phyloP scores from a whole-genome alignment of 129 eudicot genomes.

The sunflower (Helianthus annuus) region HanXRQr2.0-SUNRISE NC_035434.2:13212021-13212520 shows the following conservation, averaged over 20 bases:
- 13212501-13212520: too few species aligned
- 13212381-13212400: conserved; percentile 2
- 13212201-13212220: conserved; percentile 42
- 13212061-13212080: background rate
- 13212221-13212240: conserved; percentile 36
- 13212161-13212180: conserved; percentile 20
- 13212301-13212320: conserved; percentile 19
- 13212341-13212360: conserved; percentile 28
- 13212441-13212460: too few species aligned
- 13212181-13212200: conserved; percentile 25
- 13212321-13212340: conserved; percentile 34
- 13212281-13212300: conserved; percentile 21
- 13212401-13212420: conserved; percentile 14
- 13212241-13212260: conserved; percentile 26
- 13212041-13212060: conserved; percentile 13
- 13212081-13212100: background rate
- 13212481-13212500: too few species aligned
- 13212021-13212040: conserved; percentile 22
- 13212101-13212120: conserved; percentile 4
- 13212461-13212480: too few species aligned
- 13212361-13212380: too few species aligned
- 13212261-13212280: conserved; percentile 14
- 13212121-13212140: background rate
- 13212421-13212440: too few species aligned
- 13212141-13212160: conserved; percentile 13